phyloP scores from a whole-genome alignment of 805 yeast species.

The Candida orba region DNA sequence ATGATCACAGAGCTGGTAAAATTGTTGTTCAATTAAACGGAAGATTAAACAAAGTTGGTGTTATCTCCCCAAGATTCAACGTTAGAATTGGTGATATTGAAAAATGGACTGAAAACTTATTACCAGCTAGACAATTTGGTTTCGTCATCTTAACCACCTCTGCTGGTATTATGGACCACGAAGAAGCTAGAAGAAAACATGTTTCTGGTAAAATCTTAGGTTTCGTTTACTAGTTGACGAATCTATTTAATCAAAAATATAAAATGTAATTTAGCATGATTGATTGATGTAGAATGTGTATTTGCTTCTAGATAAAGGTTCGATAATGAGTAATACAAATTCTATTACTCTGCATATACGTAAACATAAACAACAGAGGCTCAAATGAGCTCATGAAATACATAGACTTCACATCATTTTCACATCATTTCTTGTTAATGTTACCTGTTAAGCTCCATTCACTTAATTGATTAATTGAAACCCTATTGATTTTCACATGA shows the following conservation, averaged over 20 bases:
- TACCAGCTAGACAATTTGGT: slow-evolving; percentile 99
- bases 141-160: slow-evolving; percentile 96
- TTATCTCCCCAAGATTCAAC: slow-evolving; percentile 97
- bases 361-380: too few relatives aligned
- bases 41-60: slow-evolving; percentile 98
- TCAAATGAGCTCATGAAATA: too few relatives aligned
- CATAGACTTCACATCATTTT: too few relatives aligned
- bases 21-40: slow-evolving; percentile 95
- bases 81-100: slow-evolving; percentile 92
- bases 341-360: too few relatives aligned
- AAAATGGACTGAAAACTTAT: slow-evolving; percentile 97
- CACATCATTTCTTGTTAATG: too few relatives aligned
- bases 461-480: too few relatives aligned
- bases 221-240: slow-evolving; percentile 70
- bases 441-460: too few relatives aligned
- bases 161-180: slow-evolving; percentile 99
- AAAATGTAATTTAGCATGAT: slow-evolving; percentile 10
- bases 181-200: slow-evolving; percentile 99
- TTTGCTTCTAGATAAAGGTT: background rate
- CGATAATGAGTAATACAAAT: too few relatives aligned
- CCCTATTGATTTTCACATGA: too few relatives aligned
- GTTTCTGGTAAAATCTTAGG: slow-evolving; percentile 98
- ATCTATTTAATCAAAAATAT: slow-evolving; percentile 1
- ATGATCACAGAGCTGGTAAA: slow-evolving; percentile 98
- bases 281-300: background rate